Evolutionary conservation across 805 yeast genomes (phyloP).

Genomic region (Metschnikowia proteae): DNA sequence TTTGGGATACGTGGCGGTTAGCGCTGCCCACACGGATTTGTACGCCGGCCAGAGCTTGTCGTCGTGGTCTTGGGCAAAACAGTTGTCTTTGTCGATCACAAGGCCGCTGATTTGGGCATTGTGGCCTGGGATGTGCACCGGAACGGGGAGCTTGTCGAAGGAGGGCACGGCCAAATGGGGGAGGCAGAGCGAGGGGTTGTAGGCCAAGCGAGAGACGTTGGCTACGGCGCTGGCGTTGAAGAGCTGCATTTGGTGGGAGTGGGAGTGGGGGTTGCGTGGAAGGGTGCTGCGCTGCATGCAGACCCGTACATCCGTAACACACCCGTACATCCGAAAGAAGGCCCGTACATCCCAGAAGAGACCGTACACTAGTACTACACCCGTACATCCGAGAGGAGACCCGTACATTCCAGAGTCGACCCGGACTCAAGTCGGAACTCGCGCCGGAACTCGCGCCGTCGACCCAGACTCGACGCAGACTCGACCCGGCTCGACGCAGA

Average conservation of each 20-base stretch:
- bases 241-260: conserved; percentile 13
- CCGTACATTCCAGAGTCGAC: no score
- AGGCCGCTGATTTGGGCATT: conserved; percentile 57
- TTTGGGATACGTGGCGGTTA: conserved; percentile 56
- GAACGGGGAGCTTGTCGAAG: conserved; percentile 59
- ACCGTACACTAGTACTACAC: no score
- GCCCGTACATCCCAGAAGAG: no score
- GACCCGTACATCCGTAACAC: no score
- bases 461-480: no score
- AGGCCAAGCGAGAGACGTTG: conserved; percentile 56
- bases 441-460: no score
- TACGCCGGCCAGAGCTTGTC: conserved; percentile 79
- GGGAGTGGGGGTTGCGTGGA: not conserved
- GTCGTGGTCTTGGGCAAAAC: conserved; percentile 82
- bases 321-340: no score
- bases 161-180: conserved; percentile 59
- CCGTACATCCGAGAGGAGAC: no score
- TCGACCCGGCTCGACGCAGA: no score
- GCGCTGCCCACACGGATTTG: conserved; percentile 47
- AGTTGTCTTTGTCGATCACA: conserved; percentile 91
- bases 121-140: conserved; percentile 37
- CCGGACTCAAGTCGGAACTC: no score
- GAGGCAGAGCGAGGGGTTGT: conserved; percentile 62
- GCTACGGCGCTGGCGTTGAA: conserved; percentile 77
- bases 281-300: not conserved